Base-by-base conservation (phyloP, 2,329 filamentous ascomycete genomes). In the Acarospora socialis region DNA sequence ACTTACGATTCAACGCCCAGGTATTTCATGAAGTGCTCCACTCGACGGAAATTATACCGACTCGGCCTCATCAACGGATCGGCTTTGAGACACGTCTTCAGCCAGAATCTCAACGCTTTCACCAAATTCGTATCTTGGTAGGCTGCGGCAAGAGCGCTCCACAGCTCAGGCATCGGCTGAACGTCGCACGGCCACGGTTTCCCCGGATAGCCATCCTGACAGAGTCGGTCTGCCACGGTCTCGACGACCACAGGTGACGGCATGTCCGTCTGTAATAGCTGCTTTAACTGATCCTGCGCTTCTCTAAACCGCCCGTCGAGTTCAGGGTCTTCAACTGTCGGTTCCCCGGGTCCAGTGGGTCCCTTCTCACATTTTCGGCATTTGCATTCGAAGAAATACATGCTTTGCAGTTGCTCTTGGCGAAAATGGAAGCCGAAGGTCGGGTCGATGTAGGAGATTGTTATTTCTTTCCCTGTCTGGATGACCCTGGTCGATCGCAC, bases 401-500 rank as follows among this genome's bases (percentile, higher is more conserved):
- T 9, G 8, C 2, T 7, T 9, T 7, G 14, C 18, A 37, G 19
- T 4, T 0, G 8, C 7, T 9, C 10, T 7, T 10, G 22, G 7
- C 35, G 32, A 20, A 14, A 7, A 5, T 19, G 4, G 17, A 35
- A 12, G 27, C 13, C 33, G 7, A 14, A 2, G 5, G 14, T 28
- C 14, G n/a, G 29, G n/a, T 50, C 48, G 4, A 43, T 33, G 30
- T 57, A 55, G 27, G 43, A 47, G 6, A 55, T 44, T 7, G 49
- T 54, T 18, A 59, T 44, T 35, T 59, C 56, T 7, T 51, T 48
- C 7, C 52, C 51, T 0, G 49, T 43, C 1, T 33, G n/a, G 23
- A 59, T 50, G 7, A 39, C 34, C 17, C 33, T 46, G 5, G 52
- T 34, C 6, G 55, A 50, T 1, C 52, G 46, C 8, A 57, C 43